Evolutionary conservation across 2,329 filamentous ascomycete species (phyloP).

Genomic region (Xylariaceae sp.): DNA sequence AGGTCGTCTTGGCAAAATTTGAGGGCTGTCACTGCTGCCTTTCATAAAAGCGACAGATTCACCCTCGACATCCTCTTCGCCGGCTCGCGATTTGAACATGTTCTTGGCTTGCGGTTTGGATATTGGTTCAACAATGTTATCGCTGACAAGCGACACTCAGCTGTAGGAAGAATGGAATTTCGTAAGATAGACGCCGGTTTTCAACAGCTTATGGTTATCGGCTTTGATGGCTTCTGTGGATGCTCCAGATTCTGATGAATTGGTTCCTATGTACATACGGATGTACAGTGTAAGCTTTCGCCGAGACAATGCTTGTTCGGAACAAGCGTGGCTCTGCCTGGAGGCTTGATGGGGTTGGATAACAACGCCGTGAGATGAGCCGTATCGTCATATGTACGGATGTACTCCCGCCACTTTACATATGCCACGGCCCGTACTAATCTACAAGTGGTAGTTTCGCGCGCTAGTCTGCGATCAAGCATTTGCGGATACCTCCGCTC

Average conservation of each 20-base stretch:
- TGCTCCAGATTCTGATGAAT: background rate
- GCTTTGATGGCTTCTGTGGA: no score
- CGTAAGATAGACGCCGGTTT: background rate
- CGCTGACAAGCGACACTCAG: background rate
- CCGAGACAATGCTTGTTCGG: background rate
- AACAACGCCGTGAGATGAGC: no score
- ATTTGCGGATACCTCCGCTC: no score
- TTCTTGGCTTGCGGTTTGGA: background rate
- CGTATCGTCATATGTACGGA: no score
- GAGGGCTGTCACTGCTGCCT: background rate
- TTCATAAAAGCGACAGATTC: background rate
- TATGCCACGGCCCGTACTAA: no score
- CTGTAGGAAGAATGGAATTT: background rate
- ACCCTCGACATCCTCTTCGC: background rate
- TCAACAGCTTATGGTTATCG: background rate
- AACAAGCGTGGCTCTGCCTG: background rate
- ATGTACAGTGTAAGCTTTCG: background rate
- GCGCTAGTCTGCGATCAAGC: no score
- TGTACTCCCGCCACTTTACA: no score
- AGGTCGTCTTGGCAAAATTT: background rate
- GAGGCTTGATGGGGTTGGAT: no score
- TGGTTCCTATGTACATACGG: background rate
- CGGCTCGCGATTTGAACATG: background rate
- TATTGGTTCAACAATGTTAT: background rate
- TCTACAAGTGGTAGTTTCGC: no score